A percentile compares a stretch with the other conserved stretches of the same genome.
Evolutionary conservation across 768 basidiomycete species (phyloP).

Genomic region (Pulveroboletus sp.): DNA sequence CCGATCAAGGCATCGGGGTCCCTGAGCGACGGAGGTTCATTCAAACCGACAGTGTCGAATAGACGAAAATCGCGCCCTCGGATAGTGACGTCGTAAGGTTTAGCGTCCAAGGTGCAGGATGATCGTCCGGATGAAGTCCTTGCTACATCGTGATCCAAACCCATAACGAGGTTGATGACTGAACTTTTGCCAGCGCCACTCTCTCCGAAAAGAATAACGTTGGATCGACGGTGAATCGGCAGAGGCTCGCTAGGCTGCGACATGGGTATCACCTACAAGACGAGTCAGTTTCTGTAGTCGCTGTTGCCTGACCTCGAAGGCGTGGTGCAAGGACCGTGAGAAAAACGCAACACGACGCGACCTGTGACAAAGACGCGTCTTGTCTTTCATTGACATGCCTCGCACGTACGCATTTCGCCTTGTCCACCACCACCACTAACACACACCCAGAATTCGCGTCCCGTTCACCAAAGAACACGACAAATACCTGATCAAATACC

Average conservation of each 20-base stretch:
- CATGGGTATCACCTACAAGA: slow-evolving; percentile 1
- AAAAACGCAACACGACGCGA: not conserved
- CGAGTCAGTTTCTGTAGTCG: too few relatives aligned
- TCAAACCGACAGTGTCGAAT: slow-evolving; percentile 35
- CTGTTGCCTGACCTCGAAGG: too few relatives aligned
- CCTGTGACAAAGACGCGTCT: not conserved
- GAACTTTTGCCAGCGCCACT: slow-evolving; percentile 39
- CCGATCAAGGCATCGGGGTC: slow-evolving; percentile 25
- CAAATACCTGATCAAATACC: slow-evolving; percentile 39
- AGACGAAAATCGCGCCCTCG: slow-evolving; percentile 22
- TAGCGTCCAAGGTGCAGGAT: slow-evolving; percentile 13
- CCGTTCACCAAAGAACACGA: slow-evolving; percentile 42
- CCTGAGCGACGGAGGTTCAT: slow-evolving; percentile 23
- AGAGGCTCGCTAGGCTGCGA: slow-evolving; percentile 8
- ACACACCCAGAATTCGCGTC: slow-evolving; percentile 16
- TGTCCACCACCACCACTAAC: not conserved
- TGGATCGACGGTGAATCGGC: slow-evolving; percentile 12
- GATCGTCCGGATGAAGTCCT: slow-evolving; percentile 26
- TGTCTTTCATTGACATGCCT: slow-evolving; percentile 4
- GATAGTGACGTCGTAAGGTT: slow-evolving; percentile 21
- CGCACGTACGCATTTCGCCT: not conserved
- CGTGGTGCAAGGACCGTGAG: not conserved
- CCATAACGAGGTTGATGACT: slow-evolving; percentile 39
- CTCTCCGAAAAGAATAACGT: slow-evolving; percentile 30
- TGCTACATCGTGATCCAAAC: slow-evolving; percentile 23